Evolutionary conservation across 768 basidiomycete genomes (phyloP), one percentile per base, ranked within the genome.

Genomic region (Boletus patriciae): DNA sequence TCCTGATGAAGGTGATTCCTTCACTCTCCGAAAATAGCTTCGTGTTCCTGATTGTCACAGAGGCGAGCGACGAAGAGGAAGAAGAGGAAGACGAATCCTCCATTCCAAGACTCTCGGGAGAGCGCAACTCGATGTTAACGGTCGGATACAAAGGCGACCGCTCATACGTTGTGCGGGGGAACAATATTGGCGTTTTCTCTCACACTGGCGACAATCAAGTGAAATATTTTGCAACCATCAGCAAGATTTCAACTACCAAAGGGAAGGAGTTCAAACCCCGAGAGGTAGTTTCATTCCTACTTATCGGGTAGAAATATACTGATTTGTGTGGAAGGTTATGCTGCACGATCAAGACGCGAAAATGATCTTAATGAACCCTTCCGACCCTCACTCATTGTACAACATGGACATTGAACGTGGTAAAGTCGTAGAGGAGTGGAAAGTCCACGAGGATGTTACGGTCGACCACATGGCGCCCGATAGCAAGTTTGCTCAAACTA

Each of bases 381-480:
- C 74, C 38, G 84, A 93, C 38, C 86, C 88, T 4, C 84, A 92
- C 65, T 87, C 94, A 0, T 76, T 99, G 42, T 97, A 85, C 75
- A 85, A 80, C 61, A 85, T 98, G 82, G 97, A 99, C 74, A 83
- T 99, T 59, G 90, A 96, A 72, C 86, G 86, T 25, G 97, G 93
- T 42, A 96, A 97, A 74, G 86, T 99, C 29, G 93, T 98, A 21
- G 97, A 99, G 70, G 97, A 99, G 71, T 98, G 94, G 94, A 96
- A 94, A 70, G 86, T 99, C n/a, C 88, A 94, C 69, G 93, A 98
- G 36, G 80, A 88, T 66, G 78, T 98, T 61, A 77, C 80, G 16
- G 91, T 99, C 61, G 82, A 89, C 71, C 88, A 96, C 67, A 90
- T 98, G 69, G 84, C 95, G 2, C 95, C 97, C 6, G 87, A 94